A percentile compares a stretch with the other conserved stretches of the same genome.
Evolutionary conservation across 208 protist genomes (phyloP).

Genomic region (Porcisia deanei): DNA sequence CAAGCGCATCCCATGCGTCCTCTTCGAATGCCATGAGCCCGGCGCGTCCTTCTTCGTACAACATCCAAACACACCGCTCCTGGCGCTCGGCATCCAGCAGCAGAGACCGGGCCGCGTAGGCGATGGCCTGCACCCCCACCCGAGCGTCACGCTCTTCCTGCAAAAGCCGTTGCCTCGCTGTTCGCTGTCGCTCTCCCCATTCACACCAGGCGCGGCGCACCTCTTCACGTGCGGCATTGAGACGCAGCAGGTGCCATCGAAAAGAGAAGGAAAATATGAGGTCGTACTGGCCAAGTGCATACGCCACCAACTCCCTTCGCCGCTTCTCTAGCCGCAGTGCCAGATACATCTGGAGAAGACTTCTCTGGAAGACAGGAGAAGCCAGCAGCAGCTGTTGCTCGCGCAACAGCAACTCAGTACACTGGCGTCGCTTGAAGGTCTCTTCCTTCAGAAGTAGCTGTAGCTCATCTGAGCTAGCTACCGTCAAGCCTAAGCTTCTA

Average conservation of each 20-base stretch:
- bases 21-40: slow-evolving; percentile 12
- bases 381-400: slow-evolving; percentile 27
- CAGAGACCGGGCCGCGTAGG: slow-evolving; percentile 8
- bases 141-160: slow-evolving; percentile 50
- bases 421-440: slow-evolving; percentile 40
- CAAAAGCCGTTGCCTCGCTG: slow-evolving; percentile 28
- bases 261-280: slow-evolving; percentile 45
- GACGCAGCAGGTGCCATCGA: slow-evolving; percentile 16
- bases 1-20: slow-evolving; percentile 22
- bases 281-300: slow-evolving; percentile 53
- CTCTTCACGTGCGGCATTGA: slow-evolving; percentile 11
- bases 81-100: slow-evolving; percentile 5
- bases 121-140: slow-evolving; percentile 38
- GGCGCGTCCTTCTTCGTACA: slow-evolving; percentile 22
- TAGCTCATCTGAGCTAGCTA: slow-evolving; percentile 1
- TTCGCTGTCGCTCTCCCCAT: slow-evolving; percentile 28
- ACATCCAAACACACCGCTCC: slow-evolving; percentile 2
- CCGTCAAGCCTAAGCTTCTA: background rate
- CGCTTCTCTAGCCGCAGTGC: slow-evolving; percentile 49
- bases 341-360: slow-evolving; percentile 37
- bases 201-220: slow-evolving; percentile 22
- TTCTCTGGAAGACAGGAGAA: slow-evolving; percentile 26
- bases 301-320: slow-evolving; percentile 42
- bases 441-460: slow-evolving; percentile 49
- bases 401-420: slow-evolving; percentile 19